Evolutionary conservation across 192 early-diverging fungal genomes (phyloP), one percentile per base, ranked within the genome.

Genomic region (Coemansia sp.): DNA sequence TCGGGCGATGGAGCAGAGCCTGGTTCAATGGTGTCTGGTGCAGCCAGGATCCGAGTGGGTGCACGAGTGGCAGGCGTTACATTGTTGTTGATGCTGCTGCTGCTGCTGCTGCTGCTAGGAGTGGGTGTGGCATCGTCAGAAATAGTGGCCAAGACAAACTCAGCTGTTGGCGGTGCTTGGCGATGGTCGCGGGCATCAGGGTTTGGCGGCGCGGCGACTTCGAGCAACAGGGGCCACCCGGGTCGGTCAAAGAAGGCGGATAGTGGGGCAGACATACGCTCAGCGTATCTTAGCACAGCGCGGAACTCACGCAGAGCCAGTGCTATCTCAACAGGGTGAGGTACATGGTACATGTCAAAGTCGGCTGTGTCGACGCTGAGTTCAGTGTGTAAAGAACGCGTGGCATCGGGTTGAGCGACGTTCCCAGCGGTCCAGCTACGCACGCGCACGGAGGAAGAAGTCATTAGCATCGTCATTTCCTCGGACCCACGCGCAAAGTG

Each of bases 241-340:
- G 70, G 72, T 6, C 51, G 44, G 47, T 80, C 73, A 68, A 86
- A 86, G 43, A 71, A 75, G 13, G 81, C 75, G 3, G 70, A 66
- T 6, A 86, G 59, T n/a, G 77, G 80, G 46, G 76, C 65, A 6
- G 73, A 73, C 72, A 73, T 78, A 10, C 73, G 75, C 27, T 86
- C 80, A 1, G 85, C 85, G 41, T 81, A 86, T 65, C 70, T 69
- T n/a, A 86, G 51, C 8, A 80, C 65, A 8, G 85, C 80, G 18
- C 69, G 70, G 67, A 84, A 80, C 61, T 86, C 85, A 31, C 78
- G 77, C 62, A 86, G 66, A 34, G 71, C 76, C 68, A 84, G 78
- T 3, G 81, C 83, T 29, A 86, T 76, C 70, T 86, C 85, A 12
- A 75, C 51, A 13, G 70, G 63, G 40, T 70, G 73, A 9, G 70